A percentile compares a stretch with the other conserved stretches of the same genome.
Conservation (phyloP, 306 rosid genomes). For the Macrotyloma uniflorum region DNA sequence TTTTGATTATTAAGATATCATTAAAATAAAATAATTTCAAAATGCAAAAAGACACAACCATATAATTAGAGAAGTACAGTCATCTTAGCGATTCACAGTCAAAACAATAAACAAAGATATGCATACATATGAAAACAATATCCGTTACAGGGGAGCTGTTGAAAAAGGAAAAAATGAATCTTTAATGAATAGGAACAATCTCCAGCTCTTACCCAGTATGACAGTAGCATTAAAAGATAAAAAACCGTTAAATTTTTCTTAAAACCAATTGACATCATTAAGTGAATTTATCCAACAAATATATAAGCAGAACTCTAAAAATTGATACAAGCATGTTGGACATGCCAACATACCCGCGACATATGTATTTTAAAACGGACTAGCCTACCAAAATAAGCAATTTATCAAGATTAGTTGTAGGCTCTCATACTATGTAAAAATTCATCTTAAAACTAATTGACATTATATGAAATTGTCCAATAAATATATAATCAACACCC, state of each 20-base stretch:
- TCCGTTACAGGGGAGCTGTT: neutral
- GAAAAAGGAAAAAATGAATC: neutral
- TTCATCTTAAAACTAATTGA: too few species aligned
- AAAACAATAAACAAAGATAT: neutral
- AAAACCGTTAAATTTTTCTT: neutral
- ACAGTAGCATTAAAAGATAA: neutral
- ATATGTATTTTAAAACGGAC: too few species aligned
- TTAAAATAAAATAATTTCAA: neutral
- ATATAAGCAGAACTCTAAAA: too few species aligned
- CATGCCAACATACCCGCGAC: too few species aligned
- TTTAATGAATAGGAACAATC: neutral
- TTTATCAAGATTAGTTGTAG: too few species aligned
- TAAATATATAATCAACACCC: too few species aligned
- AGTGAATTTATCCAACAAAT: too few species aligned
- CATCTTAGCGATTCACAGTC: neutral
- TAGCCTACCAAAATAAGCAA: too few species aligned
- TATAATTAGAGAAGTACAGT: constrained; percentile 9
- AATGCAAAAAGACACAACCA: neutral
- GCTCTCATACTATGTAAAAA: too few species aligned
- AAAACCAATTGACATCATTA: too few species aligned
- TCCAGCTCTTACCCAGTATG: neutral
- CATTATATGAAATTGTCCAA: too few species aligned
- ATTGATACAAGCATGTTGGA: too few species aligned
- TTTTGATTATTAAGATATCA: neutral
- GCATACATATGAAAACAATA: neutral